These are phyloP conservation scores for Phyllosticta capitalensis DNA, from an alignment of 2,329 filamentous ascomycete species.

Conservation along the genomic window DNA sequence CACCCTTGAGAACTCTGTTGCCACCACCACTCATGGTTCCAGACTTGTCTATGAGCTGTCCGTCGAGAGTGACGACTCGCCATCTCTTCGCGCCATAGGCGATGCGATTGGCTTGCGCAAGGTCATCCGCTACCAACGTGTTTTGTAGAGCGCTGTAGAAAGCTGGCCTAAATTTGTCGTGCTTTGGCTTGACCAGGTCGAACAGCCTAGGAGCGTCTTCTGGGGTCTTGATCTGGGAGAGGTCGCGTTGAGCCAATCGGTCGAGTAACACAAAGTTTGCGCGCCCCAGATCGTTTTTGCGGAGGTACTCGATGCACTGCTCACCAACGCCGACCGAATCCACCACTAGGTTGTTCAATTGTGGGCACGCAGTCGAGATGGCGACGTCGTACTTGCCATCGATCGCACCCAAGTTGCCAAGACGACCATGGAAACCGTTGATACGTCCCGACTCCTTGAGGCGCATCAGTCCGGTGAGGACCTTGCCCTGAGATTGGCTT, in stretches of 20 bases:
- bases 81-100: slow-evolving; percentile 89
- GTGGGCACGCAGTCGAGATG: slow-evolving; percentile 91
- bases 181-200: slow-evolving; percentile 81
- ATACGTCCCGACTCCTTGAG: slow-evolving; percentile 94
- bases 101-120: slow-evolving; percentile 94
- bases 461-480: slow-evolving; percentile 83
- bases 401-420: slow-evolving; percentile 89
- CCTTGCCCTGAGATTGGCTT: slow-evolving; percentile 87
- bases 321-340: slow-evolving; percentile 94
- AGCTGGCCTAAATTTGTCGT: slow-evolving; percentile 75
- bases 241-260: slow-evolving; percentile 67
- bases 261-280: slow-evolving; percentile 96
- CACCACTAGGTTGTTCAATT: slow-evolving; percentile 91
- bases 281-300: slow-evolving; percentile 93
- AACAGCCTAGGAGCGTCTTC: slow-evolving; percentile 89
- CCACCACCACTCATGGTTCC: slow-evolving; percentile 99
- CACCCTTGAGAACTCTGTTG: slow-evolving; percentile 76
- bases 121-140: slow-evolving; percentile 82
- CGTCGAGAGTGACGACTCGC: slow-evolving; percentile 92
- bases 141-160: slow-evolving; percentile 96
- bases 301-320: slow-evolving; percentile 93
- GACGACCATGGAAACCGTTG: slow-evolving; percentile 89
- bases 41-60: slow-evolving; percentile 93
- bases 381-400: slow-evolving; percentile 91
- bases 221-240: slow-evolving; percentile 74